Conservation (phyloP, 2,329 filamentous ascomycete genomes). For the Diplocarpon rosae region DNA sequence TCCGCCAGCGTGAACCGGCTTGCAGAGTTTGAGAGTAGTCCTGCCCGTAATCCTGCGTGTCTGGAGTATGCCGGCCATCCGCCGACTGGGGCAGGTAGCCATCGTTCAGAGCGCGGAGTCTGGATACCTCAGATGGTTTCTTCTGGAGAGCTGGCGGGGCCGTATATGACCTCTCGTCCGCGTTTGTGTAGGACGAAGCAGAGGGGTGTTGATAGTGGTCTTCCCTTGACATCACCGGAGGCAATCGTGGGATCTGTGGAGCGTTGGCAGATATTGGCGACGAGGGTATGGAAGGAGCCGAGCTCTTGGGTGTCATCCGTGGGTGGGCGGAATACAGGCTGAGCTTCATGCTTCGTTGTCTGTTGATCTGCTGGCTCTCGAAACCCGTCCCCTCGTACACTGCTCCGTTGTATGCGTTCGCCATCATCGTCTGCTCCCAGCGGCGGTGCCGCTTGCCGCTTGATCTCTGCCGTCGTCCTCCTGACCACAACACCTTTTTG, state of each 20-base stretch:
- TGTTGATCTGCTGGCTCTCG: conserved; percentile 10
- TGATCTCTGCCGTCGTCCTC: too few species aligned
- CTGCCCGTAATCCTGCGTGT: conserved; percentile 13
- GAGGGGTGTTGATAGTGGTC: conserved; percentile 15
- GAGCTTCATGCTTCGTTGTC: conserved; percentile 23
- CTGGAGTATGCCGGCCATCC: conserved; percentile 19
- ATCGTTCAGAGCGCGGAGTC: conserved; percentile 26
- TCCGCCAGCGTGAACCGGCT: conserved; percentile 19
- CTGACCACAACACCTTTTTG: too few species aligned
- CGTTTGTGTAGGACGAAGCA: conserved; percentile 18
- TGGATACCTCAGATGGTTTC: conserved; percentile 25
- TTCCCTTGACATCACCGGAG: conserved; percentile 9
- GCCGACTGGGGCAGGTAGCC: conserved; percentile 20
- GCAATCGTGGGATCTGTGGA: conserved; percentile 12
- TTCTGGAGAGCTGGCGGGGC: conserved; percentile 18
- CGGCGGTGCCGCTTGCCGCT: too few species aligned
- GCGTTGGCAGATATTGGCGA: conserved; percentile 11
- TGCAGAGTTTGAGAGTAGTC: conserved; percentile 25
- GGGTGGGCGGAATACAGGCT: conserved; percentile 21
- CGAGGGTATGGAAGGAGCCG: conserved; percentile 11
- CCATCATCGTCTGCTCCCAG: conserved; percentile 12
- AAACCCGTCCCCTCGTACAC: conserved; percentile 5
- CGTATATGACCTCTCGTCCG: conserved; percentile 18
- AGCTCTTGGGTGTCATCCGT: conserved; percentile 15
- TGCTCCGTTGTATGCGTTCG: conserved; percentile 16